Evolutionary conservation across 169 alveolate genomes (phyloP), one percentile per base, ranked within the genome.

Genomic region (Plasmodium malariae): DNA sequence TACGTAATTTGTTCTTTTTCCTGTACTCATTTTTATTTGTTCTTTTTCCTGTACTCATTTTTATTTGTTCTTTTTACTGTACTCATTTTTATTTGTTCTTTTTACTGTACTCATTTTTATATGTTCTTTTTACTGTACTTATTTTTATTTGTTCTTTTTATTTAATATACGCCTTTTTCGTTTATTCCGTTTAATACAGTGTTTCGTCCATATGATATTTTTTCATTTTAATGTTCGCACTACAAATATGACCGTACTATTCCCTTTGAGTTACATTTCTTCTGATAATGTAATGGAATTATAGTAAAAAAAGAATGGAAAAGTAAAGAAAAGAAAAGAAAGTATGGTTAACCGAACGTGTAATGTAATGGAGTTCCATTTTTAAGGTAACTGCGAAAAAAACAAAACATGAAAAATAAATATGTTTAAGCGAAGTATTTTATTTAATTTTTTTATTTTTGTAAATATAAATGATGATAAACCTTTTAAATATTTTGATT

Each of bases 401-500:
- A 55, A 3, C 3, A 55, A 55, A 40, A 40, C 5, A 40, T 6
- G 9, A 40, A 40, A 40, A 19, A n/a, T 21, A 14, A n/a, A 55
- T 55, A 55, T 17, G 14, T n/a, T n/a, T n/a, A n/a, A n/a, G n/a
- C n/a, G n/a, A n/a, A n/a, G n/a, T n/a, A n/a, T n/a, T n/a, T n/a
- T n/a, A n/a, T n/a, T n/a, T n/a, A n/a, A n/a, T n/a, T n/a, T n/a
- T n/a, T n/a, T n/a, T n/a, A n/a, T n/a, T 62, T 74, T 48, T 65
- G 43, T 74, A 74, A 57, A 49, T 49, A 74, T 34, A 28, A 74
- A 78, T 78, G 89, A 78, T 78, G 89, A 78, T 21, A 60, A 37
- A 40, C n/a, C 26, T 48, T 45, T 65, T 55, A 43, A 78, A 63
- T 69, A 78, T 76, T 76, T 78, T 78, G 89, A 78, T 78, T 63